Evolutionary conservation across 1,284 basidiomycete genomes (phyloP).

Genomic region (Cerrena zonata): DNA sequence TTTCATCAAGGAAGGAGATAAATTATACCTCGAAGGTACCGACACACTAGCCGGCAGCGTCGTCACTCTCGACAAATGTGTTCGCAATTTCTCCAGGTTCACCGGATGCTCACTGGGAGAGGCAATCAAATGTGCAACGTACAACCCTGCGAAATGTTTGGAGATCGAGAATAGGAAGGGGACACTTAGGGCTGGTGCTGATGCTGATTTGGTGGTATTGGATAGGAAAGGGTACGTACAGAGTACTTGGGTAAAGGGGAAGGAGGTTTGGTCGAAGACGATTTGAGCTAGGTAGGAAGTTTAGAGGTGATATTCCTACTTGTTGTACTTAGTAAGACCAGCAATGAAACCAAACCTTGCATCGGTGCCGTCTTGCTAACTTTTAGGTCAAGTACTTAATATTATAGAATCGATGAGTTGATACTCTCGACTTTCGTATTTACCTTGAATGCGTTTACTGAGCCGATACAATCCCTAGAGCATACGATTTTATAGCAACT

Average conservation of each 20-base stretch:
- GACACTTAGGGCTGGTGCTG: conserved; percentile 69
- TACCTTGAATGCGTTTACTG: too few species aligned
- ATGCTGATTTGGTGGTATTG: conserved; percentile 79
- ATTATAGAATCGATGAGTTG: too few species aligned
- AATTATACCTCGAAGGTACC: conserved; percentile 78
- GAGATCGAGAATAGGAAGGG: conserved; percentile 77
- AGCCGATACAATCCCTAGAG: too few species aligned
- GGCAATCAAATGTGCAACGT: conserved; percentile 80
- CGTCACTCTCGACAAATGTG: conserved; percentile 75
- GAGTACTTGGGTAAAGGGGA: conserved; percentile 78
- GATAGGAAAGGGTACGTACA: conserved; percentile 63
- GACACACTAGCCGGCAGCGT: conserved; percentile 84
- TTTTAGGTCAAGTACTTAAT: too few species aligned
- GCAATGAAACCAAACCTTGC: too few species aligned
- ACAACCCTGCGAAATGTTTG: conserved; percentile 77
- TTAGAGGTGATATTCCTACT: too few species aligned
- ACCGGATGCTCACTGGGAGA: conserved; percentile 78
- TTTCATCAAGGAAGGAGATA: conserved; percentile 76
- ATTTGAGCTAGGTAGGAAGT: background rate
- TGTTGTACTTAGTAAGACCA: too few species aligned
- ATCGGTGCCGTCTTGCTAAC: too few species aligned
- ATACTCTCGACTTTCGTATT: too few species aligned
- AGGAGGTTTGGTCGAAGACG: conserved; percentile 55
- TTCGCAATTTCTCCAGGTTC: conserved; percentile 78
- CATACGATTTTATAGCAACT: too few species aligned